Percentiles rank a stretch among this genome's conserved stretches.
Evolutionary conservation across 305 asterid genomes (phyloP).

Genomic region (Withania somnifera): DNA sequence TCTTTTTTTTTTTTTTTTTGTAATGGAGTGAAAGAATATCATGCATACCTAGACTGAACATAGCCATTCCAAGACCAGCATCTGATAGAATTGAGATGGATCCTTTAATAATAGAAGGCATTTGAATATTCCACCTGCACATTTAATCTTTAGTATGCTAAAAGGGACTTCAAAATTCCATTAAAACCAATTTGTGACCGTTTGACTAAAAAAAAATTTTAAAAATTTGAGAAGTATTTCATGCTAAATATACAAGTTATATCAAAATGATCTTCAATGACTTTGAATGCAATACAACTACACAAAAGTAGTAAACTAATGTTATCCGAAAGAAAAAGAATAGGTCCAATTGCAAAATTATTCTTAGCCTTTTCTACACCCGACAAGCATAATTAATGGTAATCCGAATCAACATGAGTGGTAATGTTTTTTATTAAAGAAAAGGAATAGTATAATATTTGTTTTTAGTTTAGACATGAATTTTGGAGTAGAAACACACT

Average conservation of each 20-base stretch:
- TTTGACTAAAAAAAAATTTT: no score
- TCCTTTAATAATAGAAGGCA: slow-evolving; percentile 82
- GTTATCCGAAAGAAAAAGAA: not conserved
- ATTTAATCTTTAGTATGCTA: not conserved
- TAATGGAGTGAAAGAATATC: no score
- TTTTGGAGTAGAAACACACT: not conserved
- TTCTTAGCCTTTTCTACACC: not conserved
- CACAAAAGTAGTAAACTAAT: not conserved
- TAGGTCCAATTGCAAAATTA: not conserved
- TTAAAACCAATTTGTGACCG: no score
- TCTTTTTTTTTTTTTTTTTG: no score
- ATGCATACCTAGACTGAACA: slow-evolving; percentile 78
- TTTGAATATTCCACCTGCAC: slow-evolving; percentile 74
- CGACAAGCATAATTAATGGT: not conserved
- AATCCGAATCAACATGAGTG: no score
- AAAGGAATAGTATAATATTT: no score
- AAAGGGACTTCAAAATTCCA: not conserved
- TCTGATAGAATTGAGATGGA: slow-evolving; percentile 81
- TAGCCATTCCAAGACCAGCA: slow-evolving; percentile 98
- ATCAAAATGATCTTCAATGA: not conserved
- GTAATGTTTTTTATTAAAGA: not conserved
- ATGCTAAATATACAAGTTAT: no score
- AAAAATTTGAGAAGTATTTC: no score
- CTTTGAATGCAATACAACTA: not conserved
- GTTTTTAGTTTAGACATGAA: not conserved